Conservation (phyloP, 371 early-diverging fungal genomes). For the Blakeslea trispora region DNA sequence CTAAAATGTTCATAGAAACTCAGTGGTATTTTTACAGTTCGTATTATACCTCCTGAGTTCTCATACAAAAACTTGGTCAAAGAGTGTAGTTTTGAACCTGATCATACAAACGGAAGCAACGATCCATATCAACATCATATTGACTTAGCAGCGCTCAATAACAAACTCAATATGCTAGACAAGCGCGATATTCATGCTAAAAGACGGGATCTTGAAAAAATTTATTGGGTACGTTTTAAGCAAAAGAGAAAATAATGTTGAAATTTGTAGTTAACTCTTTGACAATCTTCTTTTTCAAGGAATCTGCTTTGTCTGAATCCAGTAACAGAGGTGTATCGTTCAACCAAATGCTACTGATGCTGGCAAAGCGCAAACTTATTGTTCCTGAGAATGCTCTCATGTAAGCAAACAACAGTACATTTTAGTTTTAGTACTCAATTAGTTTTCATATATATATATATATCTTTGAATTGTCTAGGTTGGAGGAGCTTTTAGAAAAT, state of each 20-base stretch:
- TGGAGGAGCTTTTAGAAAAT: slow-evolving; percentile 46
- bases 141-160: slow-evolving; percentile 27
- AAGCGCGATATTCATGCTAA: slow-evolving; percentile 32
- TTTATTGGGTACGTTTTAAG: slow-evolving; percentile 42
- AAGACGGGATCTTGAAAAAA: slow-evolving; percentile 40
- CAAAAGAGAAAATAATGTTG: too few species aligned
- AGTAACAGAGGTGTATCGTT: slow-evolving; percentile 56
- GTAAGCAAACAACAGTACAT: slow-evolving; percentile 28
- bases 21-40: slow-evolving; percentile 41
- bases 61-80: slow-evolving; percentile 38
- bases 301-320: slow-evolving; percentile 38
- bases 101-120: slow-evolving; percentile 6
- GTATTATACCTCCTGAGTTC: slow-evolving; percentile 39
- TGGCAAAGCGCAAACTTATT: slow-evolving; percentile 62
- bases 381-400: slow-evolving; percentile 53
- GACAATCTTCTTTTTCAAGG: slow-evolving; percentile 23
- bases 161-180: slow-evolving; percentile 36
- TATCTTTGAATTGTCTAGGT: slow-evolving; percentile 18
- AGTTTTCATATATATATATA: too few species aligned
- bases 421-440: too few species aligned
- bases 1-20: slow-evolving; percentile 28
- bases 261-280: too few species aligned
- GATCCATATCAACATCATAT: slow-evolving; percentile 30
- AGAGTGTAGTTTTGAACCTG: slow-evolving; percentile 14
- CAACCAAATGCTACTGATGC: slow-evolving; percentile 59